These are phyloP conservation scores for Trichosporon ovoides DNA, from an alignment of 1,284 basidiomycete genomes.

Conservation along the genomic window DNA sequence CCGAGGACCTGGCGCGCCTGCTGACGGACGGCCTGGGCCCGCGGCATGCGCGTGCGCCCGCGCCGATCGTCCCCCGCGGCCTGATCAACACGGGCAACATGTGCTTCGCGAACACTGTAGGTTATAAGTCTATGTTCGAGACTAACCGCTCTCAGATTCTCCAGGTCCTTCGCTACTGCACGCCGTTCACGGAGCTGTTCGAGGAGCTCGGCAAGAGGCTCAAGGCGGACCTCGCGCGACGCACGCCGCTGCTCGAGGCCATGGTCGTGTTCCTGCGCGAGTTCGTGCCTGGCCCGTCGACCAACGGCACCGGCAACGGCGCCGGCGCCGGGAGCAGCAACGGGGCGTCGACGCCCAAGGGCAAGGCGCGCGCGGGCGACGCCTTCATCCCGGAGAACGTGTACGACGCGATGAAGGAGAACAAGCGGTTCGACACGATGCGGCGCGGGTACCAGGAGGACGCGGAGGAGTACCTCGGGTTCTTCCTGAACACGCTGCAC, in stretches of 20 bases:
- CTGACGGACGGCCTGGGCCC: constrained; percentile 52
- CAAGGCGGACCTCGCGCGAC: constrained; percentile 52
- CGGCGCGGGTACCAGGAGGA: constrained; percentile 94
- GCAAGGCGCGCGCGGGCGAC: constrained; percentile 42
- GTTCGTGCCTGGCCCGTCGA: constrained; percentile 51
- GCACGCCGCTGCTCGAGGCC: constrained; percentile 77
- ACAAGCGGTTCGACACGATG: constrained; percentile 92
- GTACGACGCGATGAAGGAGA: constrained; percentile 94
- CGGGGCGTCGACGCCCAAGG: constrained; percentile 27
- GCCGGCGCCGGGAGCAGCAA: neutral
- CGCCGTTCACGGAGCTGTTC: constrained; percentile 77
- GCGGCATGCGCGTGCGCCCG: constrained; percentile 25
- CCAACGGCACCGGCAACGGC: constrained; percentile 7
- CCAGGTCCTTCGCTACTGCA: constrained; percentile 83
- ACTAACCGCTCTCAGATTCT: constrained; percentile 54
- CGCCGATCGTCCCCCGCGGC: constrained; percentile 58
- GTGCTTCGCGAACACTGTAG: constrained; percentile 89
- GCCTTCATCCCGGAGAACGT: constrained; percentile 83
- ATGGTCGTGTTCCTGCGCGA: constrained; percentile 75
- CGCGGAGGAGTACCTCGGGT: constrained; percentile 97
- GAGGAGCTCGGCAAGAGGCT: constrained; percentile 61
- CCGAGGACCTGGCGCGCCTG: constrained; percentile 57
- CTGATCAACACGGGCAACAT: constrained; percentile 94
- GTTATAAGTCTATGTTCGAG: constrained; percentile 11
- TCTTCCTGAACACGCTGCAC: constrained; percentile 90